Percentiles rank a stretch among this genome's conserved stretches.
Evolutionary conservation across 192 early-diverging fungal genomes (phyloP).

Genomic region (Geranomyces michiganensis): DNA sequence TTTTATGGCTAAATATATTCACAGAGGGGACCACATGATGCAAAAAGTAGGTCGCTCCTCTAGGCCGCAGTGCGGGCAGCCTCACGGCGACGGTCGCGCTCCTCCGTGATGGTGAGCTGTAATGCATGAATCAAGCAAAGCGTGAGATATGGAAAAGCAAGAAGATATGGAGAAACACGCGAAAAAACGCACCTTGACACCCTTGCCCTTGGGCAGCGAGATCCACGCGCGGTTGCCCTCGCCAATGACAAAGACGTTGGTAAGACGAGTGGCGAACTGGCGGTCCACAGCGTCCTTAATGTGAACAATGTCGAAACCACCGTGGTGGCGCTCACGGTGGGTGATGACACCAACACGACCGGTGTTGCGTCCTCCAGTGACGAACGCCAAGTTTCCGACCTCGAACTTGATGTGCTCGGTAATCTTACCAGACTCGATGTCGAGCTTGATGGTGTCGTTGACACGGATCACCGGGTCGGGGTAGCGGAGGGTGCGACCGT

Average conservation of each 20-base stretch:
- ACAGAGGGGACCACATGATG: no score
- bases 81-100: slow-evolving; percentile 91
- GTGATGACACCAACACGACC: slow-evolving; percentile 96
- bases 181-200: slow-evolving; percentile 63
- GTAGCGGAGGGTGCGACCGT: slow-evolving; percentile 99
- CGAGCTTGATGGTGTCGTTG: slow-evolving; percentile 98
- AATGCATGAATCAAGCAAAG: no score
- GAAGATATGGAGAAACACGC: not conserved
- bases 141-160: not conserved
- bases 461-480: slow-evolving; percentile 99
- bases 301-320: slow-evolving; percentile 99
- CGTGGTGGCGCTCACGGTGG: slow-evolving; percentile 95
- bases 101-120: slow-evolving; percentile 97
- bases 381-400: slow-evolving; percentile 92
- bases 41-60: not conserved
- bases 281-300: slow-evolving; percentile 96
- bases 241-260: slow-evolving; percentile 89
- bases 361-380: slow-evolving; percentile 98
- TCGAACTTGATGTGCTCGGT: slow-evolving; percentile 96
- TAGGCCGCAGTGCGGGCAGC: slow-evolving; percentile 40
- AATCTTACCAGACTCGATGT: slow-evolving; percentile 93
- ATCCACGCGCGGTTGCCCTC: slow-evolving; percentile 90
- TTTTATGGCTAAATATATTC: no score
- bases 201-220: slow-evolving; percentile 98
- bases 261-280: slow-evolving; percentile 95